Conservation (phyloP, 495 filamentous ascomycete genomes). For the Penicillium soppii region DNA sequence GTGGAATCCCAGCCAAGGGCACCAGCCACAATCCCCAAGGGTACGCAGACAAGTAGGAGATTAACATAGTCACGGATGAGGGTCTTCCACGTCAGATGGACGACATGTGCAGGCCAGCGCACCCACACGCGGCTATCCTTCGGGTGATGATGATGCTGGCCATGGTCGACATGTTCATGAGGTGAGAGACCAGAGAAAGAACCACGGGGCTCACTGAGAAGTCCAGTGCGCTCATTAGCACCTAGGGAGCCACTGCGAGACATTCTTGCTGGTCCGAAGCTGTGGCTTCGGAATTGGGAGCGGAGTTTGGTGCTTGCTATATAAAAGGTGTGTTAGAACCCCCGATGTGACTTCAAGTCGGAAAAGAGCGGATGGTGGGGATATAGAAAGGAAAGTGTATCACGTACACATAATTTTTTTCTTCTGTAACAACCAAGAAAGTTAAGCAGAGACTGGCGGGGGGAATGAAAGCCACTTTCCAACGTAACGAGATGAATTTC, state of each 20-base stretch:
- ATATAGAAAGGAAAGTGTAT: neutral
- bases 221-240: slow-evolving; percentile 30
- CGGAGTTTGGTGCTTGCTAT: slow-evolving; percentile 33
- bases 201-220: slow-evolving; percentile 25
- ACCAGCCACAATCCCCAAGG: slow-evolving; percentile 81
- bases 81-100: slow-evolving; percentile 51
- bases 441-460: slow-evolving; percentile 12
- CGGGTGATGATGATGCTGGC: slow-evolving; percentile 22
- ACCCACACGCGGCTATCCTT: slow-evolving; percentile 48
- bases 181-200: slow-evolving; percentile 18
- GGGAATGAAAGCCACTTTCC: slow-evolving; percentile 18
- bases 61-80: slow-evolving; percentile 78
- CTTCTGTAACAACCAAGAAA: neutral
- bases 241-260: slow-evolving; percentile 30
- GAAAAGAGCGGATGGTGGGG: slow-evolving; percentile 6
- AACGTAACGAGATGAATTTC: slow-evolving; percentile 7
- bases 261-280: slow-evolving; percentile 37
- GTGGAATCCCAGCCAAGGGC: slow-evolving; percentile 69
- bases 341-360: no score
- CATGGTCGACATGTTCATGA: slow-evolving; percentile 15
- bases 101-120: slow-evolving; percentile 53
- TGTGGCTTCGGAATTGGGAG: slow-evolving; percentile 32
- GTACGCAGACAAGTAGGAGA: slow-evolving; percentile 83
- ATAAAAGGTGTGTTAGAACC: no score
- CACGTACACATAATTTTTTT: slow-evolving; percentile 21